Evolutionary conservation across 1,284 basidiomycete species (phyloP), one percentile per base, ranked within the genome.

Genomic region (Malassezia nana): DNA sequence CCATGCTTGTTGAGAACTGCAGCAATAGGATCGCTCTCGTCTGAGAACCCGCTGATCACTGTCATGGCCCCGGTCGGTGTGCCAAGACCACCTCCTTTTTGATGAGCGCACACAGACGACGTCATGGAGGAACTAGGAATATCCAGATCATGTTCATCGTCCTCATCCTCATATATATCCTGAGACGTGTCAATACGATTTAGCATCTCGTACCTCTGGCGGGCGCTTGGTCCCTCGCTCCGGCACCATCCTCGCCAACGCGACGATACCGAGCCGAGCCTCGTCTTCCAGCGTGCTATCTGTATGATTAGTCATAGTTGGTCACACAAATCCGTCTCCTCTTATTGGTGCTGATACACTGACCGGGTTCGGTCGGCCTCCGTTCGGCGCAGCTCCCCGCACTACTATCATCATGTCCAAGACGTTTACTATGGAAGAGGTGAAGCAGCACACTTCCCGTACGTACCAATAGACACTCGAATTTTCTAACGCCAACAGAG

Each of bases 1-100:
- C 71, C 71, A 47, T 71, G 59, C 40, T 64, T 60, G 38, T 74
- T 67, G 45, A 72, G 66, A 5, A 72, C 69, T 5, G 71, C 65
- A 0, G 66, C 69, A 12, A 57, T 39, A 1, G 56, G 47, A 5
- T 66, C 64, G 3, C 57, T 58, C 10, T 58, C 28, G 7, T 55
- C 26, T 43, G 57, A 63, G 4, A 59, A 48, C 2, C 59, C 55
- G 9, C 61, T 61, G 38, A 67, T 66, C 43, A 56, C 60, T 12
- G 67, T 69, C 30, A 55, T 52, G 13, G 64, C 64, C 7, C 67
- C 67, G 1, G 67, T 67, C 1, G 67, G 67, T 1, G 67, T 69
- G 13, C 67, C 67, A 4, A 69, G 47, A 0, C 67, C 67, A 7
- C 67, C 67, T 3, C 67, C 67, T 15, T 62, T 59, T 31, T 56